Evolutionary conservation across 192 early-diverging fungal genomes (phyloP).

Genomic region (Backusella liffmaniae): DNA sequence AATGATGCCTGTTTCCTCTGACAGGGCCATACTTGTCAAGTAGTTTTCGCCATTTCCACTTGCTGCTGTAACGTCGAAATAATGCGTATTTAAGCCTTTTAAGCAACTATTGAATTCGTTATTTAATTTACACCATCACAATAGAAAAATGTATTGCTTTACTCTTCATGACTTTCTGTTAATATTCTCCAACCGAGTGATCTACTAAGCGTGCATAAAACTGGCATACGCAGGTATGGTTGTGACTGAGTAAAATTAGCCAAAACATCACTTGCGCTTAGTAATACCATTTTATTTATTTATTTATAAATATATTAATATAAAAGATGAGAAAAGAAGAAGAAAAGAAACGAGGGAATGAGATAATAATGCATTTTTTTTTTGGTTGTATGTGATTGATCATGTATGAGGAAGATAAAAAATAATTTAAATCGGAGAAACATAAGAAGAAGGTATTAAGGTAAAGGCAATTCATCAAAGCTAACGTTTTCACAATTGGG

Average conservation of each 20-base stretch:
- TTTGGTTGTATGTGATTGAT: background rate
- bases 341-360: background rate
- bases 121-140: background rate
- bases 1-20: conserved; percentile 6
- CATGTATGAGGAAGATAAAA: background rate
- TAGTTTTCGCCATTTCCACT: background rate
- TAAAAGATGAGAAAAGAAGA: conserved; percentile 1
- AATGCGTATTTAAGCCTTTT: conserved; percentile 13
- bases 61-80: background rate
- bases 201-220: background rate
- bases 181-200: conserved; percentile 9
- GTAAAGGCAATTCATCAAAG: conserved; percentile 42
- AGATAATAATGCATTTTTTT: background rate
- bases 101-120: background rate
- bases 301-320: background rate
- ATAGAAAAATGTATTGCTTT: background rate
- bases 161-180: conserved; percentile 7
- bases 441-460: conserved; percentile 18
- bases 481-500: conserved; percentile 29
- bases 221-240: background rate
- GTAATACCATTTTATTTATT: background rate
- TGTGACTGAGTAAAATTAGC: background rate
- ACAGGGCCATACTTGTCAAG: conserved; percentile 16
- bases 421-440: background rate
- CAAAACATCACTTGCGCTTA: background rate